Conservation (phyloP, 2,329 filamentous ascomycete genomes). For the Huntiella omanensis region DNA sequence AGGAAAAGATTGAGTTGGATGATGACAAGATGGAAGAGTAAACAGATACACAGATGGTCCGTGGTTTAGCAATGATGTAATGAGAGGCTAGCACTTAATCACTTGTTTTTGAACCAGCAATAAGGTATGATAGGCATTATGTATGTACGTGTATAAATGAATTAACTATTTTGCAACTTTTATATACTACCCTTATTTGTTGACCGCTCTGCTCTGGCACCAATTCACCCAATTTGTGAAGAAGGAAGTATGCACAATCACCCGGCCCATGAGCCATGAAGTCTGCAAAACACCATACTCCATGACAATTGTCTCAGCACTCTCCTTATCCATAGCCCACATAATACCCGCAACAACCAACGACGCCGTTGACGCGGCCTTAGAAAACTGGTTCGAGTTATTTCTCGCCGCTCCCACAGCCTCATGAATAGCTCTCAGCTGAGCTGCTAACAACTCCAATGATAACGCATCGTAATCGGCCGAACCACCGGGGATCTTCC, state of each 20-base stretch:
- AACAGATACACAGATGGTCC: not conserved
- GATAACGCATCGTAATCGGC: slow-evolving; percentile 18
- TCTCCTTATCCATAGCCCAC: slow-evolving; percentile 32
- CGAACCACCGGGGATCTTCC: slow-evolving; percentile 29
- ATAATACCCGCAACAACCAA: slow-evolving; percentile 47
- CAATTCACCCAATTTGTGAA: slow-evolving; percentile 60
- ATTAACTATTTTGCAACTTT: too few relatives aligned
- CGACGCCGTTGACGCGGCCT: slow-evolving; percentile 55
- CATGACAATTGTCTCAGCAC: slow-evolving; percentile 35
- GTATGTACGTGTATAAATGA: too few relatives aligned
- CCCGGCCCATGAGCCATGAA: slow-evolving; percentile 37
- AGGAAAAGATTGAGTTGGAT: slow-evolving; percentile 43
- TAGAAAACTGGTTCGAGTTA: slow-evolving; percentile 51
- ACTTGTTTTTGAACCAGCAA: too few relatives aligned
- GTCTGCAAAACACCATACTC: slow-evolving; percentile 45
- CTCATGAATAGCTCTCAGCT: slow-evolving; percentile 46
- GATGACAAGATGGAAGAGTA: slow-evolving; percentile 84
- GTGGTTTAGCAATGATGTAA: too few relatives aligned
- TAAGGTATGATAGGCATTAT: too few relatives aligned
- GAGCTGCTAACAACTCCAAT: slow-evolving; percentile 15
- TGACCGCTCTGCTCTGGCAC: slow-evolving; percentile 32
- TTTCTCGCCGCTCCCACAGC: slow-evolving; percentile 42
- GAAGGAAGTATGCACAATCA: slow-evolving; percentile 43
- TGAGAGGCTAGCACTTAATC: too few relatives aligned
- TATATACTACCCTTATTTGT: slow-evolving; percentile 2